phyloP scores from a whole-genome alignment of 371 early-diverging fungal genomes.

The Mucor racemosus region DNA sequence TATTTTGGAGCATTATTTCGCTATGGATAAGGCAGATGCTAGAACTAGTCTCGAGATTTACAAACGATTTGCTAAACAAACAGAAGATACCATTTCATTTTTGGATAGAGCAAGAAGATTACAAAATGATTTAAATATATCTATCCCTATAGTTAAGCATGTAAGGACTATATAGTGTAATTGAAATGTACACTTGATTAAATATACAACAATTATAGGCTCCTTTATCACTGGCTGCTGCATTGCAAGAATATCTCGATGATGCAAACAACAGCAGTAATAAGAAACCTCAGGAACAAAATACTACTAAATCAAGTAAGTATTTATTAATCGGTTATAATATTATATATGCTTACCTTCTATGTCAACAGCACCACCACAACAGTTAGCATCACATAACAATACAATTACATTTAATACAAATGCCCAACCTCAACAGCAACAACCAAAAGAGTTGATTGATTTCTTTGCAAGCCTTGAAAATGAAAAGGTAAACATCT shows the following conservation, averaged over 20 bases:
- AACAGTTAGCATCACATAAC: no score
- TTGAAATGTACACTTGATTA: no score
- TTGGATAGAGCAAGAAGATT: constrained; percentile 79
- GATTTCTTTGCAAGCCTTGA: constrained; percentile 80
- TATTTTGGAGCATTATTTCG: constrained; percentile 85
- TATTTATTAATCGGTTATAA: not conserved
- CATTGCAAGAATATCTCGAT: constrained; percentile 85
- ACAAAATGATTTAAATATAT: constrained; percentile 71
- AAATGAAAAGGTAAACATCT: constrained; percentile 57
- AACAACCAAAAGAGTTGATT: constrained; percentile 64
- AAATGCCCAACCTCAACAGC: constrained; percentile 25
- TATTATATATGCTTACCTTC: not conserved
- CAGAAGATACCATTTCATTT: constrained; percentile 78
- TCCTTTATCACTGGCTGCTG: constrained; percentile 70
- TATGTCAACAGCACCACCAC: constrained; percentile 2
- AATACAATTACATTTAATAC: constrained; percentile 10
- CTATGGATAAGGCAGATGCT: constrained; percentile 84
- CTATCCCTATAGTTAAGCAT: constrained; percentile 85
- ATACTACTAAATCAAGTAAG: constrained; percentile 10
- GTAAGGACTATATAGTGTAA: constrained; percentile 60
- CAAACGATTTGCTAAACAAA: constrained; percentile 86
- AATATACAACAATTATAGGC: not conserved
- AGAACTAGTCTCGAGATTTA: constrained; percentile 84
- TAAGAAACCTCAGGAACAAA: constrained; percentile 3
- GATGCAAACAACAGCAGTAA: constrained; percentile 9